Evolutionary conservation across 2,329 filamentous ascomycete genomes (phyloP), one percentile per base, ranked within the genome.

Genomic region (Periglandula ipomoeae): DNA sequence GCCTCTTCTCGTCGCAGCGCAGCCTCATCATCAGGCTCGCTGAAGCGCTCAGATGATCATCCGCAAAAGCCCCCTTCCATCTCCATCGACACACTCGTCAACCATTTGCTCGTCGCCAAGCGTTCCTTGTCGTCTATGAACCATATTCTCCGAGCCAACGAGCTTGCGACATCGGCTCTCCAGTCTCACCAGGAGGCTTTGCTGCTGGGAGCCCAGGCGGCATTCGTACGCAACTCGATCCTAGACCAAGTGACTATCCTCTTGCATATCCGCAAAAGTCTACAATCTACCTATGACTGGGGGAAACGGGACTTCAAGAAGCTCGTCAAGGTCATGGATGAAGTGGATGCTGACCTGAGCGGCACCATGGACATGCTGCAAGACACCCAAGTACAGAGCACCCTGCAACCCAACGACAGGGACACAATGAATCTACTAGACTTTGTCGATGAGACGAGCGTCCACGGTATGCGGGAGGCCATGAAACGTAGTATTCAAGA

Each of bases 101-200:
- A 82, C 47, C 83, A 95, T 67, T 84, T 96, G 32, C 81, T 96
- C 37, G 84, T 85, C 26, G 87, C 91, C 8, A 96, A 96, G 64
- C 82, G 88, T 40, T 90, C 90, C 1, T 77, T 97, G 4, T 87
- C 86, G 15, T 89, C 89, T 10, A 89, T 94, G 64, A 81, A 76
- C 38, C 82, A 87, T 52, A 88, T 96, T 46, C 84, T 87, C 62
- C 86, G 87, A 51, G 90, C 89, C 55, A 90, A 93, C 61, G 86
- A 94, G 60, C 82, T 96, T 49, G 85, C 93, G 40, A 88, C 81
- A 19, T 74, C 79, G 13, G 88, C 89, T 4, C 84, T 89, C 30
- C 71, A 76, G 27, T 79, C 87, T 30, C 75, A 95, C 55, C 87
- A 95, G 61, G 85, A 93, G 56, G 84, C 83, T 43, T 83, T 88